Base-by-base conservation (phyloP, 106 monocot species). In the Amphibolis antarctica region DNA sequence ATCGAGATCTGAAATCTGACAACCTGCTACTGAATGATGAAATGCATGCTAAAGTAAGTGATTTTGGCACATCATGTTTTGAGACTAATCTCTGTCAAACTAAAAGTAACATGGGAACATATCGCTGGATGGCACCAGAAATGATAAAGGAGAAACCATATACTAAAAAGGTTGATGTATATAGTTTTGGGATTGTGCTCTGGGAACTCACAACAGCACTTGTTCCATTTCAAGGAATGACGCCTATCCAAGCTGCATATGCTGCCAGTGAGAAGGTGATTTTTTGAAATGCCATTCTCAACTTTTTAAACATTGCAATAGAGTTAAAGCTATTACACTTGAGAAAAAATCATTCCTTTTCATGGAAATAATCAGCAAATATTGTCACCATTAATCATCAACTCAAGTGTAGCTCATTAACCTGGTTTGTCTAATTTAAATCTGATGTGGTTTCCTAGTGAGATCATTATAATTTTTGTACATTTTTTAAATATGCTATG, bases 81-180 rank as follows among this genome's bases (percentile, higher is more conserved):
- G 91, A 86, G 43, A 81, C 74, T 1, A 75, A 75, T 45, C 73
- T 72, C 12, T 55, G 53, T 28, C 66, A 70, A 0, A 63, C 83
- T 12, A 86, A 83, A 54, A 78, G 81, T 12, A 83, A 86, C 64
- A 91, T 83, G 81, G 91, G 91, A 27, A 92, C 91, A 10, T 92
- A 92, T 47, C 80, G 91, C 7, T 92, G 86, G 86, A 92, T 92
- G 91, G 91, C 91, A 28, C 91, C 86, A 19, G 91, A 92, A 60
- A 92, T 92, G 86, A 76, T 81, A 48, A 92, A 86, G 78, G 83
- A 84, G 54, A 92, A 86, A 48, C 71, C 83, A 0, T 92, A 75
- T 31, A 86, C 83, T 7, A 74, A 81, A 28, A 92, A 92, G 68
- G 83, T 92, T 17, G 91, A 92, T 22, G 86, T 92, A 3, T 92